These are phyloP conservation scores for Adansonia grandidieri DNA, from an alignment of 441 rosid genomes.

Conservation along the genomic window DNA sequence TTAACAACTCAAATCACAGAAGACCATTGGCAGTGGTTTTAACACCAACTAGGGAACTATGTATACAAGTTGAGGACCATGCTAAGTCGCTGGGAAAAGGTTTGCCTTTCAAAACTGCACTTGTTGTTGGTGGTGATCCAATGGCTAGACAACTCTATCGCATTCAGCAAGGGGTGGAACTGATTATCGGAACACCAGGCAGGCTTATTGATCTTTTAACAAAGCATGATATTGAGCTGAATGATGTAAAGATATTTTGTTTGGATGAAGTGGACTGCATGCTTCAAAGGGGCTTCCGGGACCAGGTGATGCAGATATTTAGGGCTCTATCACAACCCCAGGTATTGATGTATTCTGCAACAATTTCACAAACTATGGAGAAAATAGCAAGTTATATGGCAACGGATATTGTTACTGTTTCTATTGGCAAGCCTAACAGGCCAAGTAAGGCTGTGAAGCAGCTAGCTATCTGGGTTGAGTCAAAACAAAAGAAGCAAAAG, in stretches of 20 bases:
- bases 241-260: conserved; percentile 52
- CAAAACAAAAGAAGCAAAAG: conserved; percentile 89
- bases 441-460: conserved; percentile 80
- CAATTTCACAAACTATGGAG: conserved; percentile 66
- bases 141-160: conserved; percentile 78
- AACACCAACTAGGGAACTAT: conserved; percentile 88
- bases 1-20: conserved; percentile 37
- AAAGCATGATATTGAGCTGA: conserved; percentile 66
- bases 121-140: conserved; percentile 87
- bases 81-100: conserved; percentile 90
- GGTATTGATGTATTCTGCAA: conserved; percentile 83
- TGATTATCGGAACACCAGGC: conserved; percentile 84
- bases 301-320: conserved; percentile 88
- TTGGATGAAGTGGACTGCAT: conserved; percentile 92
- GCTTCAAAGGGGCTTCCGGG: conserved; percentile 89
- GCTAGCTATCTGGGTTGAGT: conserved; percentile 83
- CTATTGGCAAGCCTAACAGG: conserved; percentile 64
- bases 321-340: conserved; percentile 77
- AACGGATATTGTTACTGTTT: conserved; percentile 46
- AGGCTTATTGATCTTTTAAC: conserved; percentile 77
- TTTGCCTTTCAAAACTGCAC: conserved; percentile 89
- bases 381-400: conserved; percentile 63
- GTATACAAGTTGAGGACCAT: conserved; percentile 84
- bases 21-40: conserved; percentile 71
- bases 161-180: conserved; percentile 80